A percentile compares a stretch with the other conserved stretches of the same genome.
Evolutionary conservation across 2,329 filamentous ascomycete species (phyloP).

Genomic region (Penicillium sp.): DNA sequence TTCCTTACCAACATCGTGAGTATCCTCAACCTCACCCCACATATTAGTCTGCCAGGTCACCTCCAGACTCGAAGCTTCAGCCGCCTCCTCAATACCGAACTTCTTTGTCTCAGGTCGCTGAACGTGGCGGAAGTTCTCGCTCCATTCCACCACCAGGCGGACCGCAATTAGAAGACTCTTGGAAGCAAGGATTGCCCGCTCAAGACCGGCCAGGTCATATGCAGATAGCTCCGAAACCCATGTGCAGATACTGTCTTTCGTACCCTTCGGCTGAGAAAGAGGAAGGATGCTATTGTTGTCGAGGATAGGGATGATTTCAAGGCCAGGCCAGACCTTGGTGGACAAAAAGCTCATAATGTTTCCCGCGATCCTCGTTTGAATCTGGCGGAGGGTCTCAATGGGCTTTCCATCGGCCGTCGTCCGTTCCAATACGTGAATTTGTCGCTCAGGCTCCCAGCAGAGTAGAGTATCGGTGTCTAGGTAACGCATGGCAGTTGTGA

Average conservation of each 20-base stretch:
- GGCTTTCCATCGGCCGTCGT: slow-evolving; percentile 44
- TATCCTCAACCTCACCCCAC: slow-evolving; percentile 98
- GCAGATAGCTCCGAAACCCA: slow-evolving; percentile 72
- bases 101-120: slow-evolving; percentile 36
- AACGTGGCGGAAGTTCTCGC: slow-evolving; percentile 63
- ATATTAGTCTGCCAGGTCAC: slow-evolving; percentile 83
- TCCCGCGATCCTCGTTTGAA: slow-evolving; percentile 68
- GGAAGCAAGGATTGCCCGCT: slow-evolving; percentile 76
- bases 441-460: slow-evolving; percentile 73
- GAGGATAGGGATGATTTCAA: slow-evolving; percentile 77
- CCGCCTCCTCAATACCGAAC: slow-evolving; percentile 82
- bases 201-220: slow-evolving; percentile 83
- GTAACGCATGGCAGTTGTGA: slow-evolving; percentile 73
- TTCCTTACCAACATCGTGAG: slow-evolving; percentile 92
- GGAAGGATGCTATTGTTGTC: slow-evolving; percentile 75
- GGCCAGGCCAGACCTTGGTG: slow-evolving; percentile 75
- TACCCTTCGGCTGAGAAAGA: slow-evolving; percentile 67
- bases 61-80: slow-evolving; percentile 74
- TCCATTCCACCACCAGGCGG: slow-evolving; percentile 83
- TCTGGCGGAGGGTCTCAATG: slow-evolving; percentile 63
- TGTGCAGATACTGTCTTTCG: slow-evolving; percentile 70
- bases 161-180: slow-evolving; percentile 81
- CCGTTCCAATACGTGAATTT: slow-evolving; percentile 49
- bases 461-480: slow-evolving; percentile 88
- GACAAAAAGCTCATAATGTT: slow-evolving; percentile 71